Evolutionary conservation across 2,329 filamentous ascomycete genomes (phyloP).

Genomic region (Trichoderma koningiopsis): DNA sequence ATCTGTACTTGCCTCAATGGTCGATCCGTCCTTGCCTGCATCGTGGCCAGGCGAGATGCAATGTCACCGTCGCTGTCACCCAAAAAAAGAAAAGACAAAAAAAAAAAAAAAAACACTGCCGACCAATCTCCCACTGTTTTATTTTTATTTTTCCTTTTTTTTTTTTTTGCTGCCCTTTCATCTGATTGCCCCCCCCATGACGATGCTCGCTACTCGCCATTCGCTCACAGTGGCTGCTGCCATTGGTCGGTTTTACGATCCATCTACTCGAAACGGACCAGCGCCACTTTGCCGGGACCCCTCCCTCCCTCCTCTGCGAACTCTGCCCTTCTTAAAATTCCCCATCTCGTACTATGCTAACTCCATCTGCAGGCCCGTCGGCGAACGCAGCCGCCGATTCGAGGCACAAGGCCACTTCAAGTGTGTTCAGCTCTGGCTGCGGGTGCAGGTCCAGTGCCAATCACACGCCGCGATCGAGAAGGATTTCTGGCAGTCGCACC

Average conservation of each 20-base stretch:
- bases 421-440: conserved; percentile 22
- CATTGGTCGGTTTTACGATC: neutral
- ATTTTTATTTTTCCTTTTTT: neutral
- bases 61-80: neutral
- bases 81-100: no score
- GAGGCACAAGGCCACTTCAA: conserved; percentile 9
- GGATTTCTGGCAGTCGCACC: conserved; percentile 7
- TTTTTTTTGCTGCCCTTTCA: neutral
- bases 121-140: neutral
- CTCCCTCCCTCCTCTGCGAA: neutral
- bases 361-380: neutral
- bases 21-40: conserved; percentile 16
- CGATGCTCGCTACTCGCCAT: neutral
- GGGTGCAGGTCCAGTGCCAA: conserved; percentile 23
- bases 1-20: conserved; percentile 18
- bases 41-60: conserved; percentile 11
- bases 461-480: conserved; percentile 19
- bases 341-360: neutral
- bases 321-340: conserved; percentile 18
- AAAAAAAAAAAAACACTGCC: no score
- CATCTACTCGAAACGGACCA: conserved; percentile 4
- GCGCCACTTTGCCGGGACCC: conserved; percentile 2
- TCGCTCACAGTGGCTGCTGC: neutral
- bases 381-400: conserved; percentile 16
- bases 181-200: neutral